Evolutionary conservation across 371 early-diverging fungal genomes (phyloP).

Genomic region (Rhizopus sp.): DNA sequence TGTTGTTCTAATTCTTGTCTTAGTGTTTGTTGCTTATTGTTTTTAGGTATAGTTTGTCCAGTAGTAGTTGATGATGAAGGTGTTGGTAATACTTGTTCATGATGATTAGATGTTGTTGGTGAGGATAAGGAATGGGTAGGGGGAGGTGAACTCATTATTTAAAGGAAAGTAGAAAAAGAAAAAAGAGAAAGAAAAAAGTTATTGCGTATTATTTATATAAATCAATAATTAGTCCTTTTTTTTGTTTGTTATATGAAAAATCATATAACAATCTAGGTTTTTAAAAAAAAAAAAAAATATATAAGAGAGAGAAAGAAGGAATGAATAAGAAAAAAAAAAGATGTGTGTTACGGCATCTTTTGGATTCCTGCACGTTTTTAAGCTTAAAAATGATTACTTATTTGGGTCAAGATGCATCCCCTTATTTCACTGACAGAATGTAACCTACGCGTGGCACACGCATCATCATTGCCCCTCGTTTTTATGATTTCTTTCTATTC

Average conservation of each 20-base stretch:
- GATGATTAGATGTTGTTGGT: constrained; percentile 28
- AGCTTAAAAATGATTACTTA: not conserved
- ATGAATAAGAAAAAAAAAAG: constrained; percentile 9
- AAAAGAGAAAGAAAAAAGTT: constrained; percentile 6
- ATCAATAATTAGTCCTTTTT: not conserved
- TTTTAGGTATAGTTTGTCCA: constrained; percentile 9
- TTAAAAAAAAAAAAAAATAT: constrained; percentile 3
- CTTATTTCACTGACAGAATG: too few relatives aligned
- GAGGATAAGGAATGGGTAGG: constrained; percentile 48
- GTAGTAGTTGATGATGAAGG: constrained; percentile 44
- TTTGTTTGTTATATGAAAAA: not conserved
- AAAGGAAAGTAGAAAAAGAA: constrained; percentile 5
- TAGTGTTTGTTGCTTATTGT: constrained; percentile 20
- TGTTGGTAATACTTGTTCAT: constrained; percentile 41
- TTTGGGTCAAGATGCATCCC: too few relatives aligned
- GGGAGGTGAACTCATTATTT: constrained; percentile 27
- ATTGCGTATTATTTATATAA: not conserved
- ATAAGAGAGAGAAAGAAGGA: constrained; percentile 3
- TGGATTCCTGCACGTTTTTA: not conserved
- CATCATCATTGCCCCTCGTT: too few relatives aligned
- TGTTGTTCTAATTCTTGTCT: constrained; percentile 44
- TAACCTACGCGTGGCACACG: too few relatives aligned
- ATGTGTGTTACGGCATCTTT: not conserved
- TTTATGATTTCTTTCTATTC: too few relatives aligned
- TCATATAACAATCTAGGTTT: not conserved